Evolutionary conservation across 1,139 yeast species (phyloP).

Genomic region (Debaryomyces udenii): DNA sequence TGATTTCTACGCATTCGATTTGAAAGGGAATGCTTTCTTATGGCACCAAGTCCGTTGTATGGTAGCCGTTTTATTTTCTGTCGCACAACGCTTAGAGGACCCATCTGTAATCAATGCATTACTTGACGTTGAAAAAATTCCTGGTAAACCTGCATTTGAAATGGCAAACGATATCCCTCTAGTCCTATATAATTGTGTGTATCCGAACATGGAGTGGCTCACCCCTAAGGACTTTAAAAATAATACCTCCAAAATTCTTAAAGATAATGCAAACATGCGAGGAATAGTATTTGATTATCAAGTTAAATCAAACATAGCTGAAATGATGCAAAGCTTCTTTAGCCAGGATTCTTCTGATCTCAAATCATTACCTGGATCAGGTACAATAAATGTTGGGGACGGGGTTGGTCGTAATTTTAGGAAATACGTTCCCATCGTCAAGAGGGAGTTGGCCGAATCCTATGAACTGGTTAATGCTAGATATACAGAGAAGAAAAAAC

Average conservation of each 20-base stretch:
- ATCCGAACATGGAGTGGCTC: conserved; percentile 70
- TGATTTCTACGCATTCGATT: conserved; percentile 67
- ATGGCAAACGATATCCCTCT: conserved; percentile 95
- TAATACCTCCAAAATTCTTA: conserved; percentile 22
- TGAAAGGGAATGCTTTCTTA: conserved; percentile 86
- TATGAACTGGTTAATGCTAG: conserved; percentile 70
- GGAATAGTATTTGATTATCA: conserved; percentile 38
- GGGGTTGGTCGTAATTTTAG: conserved; percentile 65
- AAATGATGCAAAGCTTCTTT: conserved; percentile 30
- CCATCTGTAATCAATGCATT: conserved; percentile 60
- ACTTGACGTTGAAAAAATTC: conserved; percentile 58
- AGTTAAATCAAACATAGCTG: conserved; percentile 37
- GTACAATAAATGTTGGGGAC: conserved; percentile 64
- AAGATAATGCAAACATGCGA: conserved; percentile 30
- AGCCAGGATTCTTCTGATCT: conserved; percentile 23
- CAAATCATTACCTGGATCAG: conserved; percentile 25
- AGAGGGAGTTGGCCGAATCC: conserved; percentile 62
- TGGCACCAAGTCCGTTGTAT: conserved; percentile 99
- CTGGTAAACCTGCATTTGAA: conserved; percentile 78
- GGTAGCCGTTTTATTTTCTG: conserved; percentile 78
- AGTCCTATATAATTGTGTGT: conserved; percentile 85
- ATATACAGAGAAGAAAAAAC: conserved; percentile 51
- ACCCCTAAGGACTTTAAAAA: conserved; percentile 31
- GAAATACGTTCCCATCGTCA: conserved; percentile 58
- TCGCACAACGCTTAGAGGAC: conserved; percentile 77